These are phyloP conservation scores for Glycyrrhiza uralensis DNA, from an alignment of 306 rosid species.

Conservation along the genomic window DNA sequence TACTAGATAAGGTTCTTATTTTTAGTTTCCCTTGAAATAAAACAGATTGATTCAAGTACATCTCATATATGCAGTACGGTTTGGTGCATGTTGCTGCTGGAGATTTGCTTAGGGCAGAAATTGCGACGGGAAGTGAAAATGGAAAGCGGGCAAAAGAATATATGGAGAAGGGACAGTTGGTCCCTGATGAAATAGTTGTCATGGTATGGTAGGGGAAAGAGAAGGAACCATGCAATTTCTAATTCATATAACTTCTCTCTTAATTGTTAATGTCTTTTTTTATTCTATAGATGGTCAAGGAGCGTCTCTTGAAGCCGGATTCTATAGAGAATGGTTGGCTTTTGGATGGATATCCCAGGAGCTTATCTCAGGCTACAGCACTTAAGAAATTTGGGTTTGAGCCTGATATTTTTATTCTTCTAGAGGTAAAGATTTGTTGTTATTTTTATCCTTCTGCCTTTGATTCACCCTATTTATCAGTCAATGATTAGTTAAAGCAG, in stretches of 20 bases:
- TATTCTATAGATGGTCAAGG: slow-evolving; percentile 77
- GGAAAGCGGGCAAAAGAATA: slow-evolving; percentile 73
- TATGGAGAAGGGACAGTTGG: slow-evolving; percentile 87
- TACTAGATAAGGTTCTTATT: slow-evolving; percentile 27
- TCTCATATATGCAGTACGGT: slow-evolving; percentile 68
- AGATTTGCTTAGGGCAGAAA: slow-evolving; percentile 89
- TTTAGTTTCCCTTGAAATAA: slow-evolving; percentile 23
- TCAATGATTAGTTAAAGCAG: not conserved
- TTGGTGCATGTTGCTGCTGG: slow-evolving; percentile 96
- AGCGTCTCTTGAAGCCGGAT: slow-evolving; percentile 68
- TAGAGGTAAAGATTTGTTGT: slow-evolving; percentile 50
- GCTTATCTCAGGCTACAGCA: slow-evolving; percentile 85
- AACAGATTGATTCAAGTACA: slow-evolving; percentile 43
- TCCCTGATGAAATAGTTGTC: slow-evolving; percentile 87
- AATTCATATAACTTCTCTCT: not conserved
- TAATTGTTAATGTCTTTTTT: slow-evolving; percentile 20
- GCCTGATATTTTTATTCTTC: slow-evolving; percentile 78
- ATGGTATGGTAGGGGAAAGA: slow-evolving; percentile 44
- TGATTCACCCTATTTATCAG: not conserved
- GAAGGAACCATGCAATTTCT: slow-evolving; percentile 9
- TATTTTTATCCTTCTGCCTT: not conserved
- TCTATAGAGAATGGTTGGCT: slow-evolving; percentile 84
- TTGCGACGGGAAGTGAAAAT: slow-evolving; percentile 72
- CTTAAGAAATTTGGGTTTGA: slow-evolving; percentile 55
- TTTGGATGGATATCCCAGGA: slow-evolving; percentile 95